Evolutionary conservation across 176 grass and related monocot genomes (phyloP).

Genomic region (Eleusine coracana): DNA sequence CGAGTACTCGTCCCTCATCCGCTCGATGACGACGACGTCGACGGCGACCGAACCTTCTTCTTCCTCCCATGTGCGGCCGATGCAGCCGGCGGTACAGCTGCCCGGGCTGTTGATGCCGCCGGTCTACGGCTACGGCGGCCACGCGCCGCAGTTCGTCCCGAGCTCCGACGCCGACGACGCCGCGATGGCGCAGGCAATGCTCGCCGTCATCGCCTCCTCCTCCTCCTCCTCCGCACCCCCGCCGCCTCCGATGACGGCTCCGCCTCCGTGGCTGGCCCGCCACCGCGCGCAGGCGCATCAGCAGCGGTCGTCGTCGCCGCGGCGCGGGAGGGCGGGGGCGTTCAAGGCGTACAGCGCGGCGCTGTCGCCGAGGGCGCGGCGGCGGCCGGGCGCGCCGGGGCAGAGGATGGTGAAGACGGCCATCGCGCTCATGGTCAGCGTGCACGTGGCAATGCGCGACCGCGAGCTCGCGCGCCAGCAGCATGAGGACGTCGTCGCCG

Average conservation of each 20-base stretch:
- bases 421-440: constrained; percentile 38
- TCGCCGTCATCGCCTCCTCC: constrained; percentile 50
- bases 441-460: constrained; percentile 28
- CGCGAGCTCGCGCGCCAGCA: not conserved
- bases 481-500: not conserved
- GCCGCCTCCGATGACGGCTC: not conserved
- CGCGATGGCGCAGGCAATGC: constrained; percentile 47
- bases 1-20: constrained; percentile 50
- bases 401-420: constrained; percentile 69
- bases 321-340: constrained; percentile 4
- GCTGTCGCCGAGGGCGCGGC: constrained; percentile 22
- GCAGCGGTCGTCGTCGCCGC: not conserved
- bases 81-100: not conserved
- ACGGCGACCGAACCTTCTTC: constrained; percentile 20
- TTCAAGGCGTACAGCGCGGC: constrained; percentile 61
- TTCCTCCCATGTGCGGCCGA: not conserved
- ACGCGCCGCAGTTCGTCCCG: constrained; percentile 21
- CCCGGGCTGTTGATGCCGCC: not conserved
- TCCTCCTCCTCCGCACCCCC: not conserved
- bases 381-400: constrained; percentile 9
- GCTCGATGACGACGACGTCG: not conserved
- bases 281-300: not conserved
- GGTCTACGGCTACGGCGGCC: constrained; percentile 24
- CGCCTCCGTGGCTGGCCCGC: constrained; percentile 17
- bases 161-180: not conserved